phyloP scores from a whole-genome alignment of 371 early-diverging fungal species.

The Rhizopus arrhizus region DNA sequence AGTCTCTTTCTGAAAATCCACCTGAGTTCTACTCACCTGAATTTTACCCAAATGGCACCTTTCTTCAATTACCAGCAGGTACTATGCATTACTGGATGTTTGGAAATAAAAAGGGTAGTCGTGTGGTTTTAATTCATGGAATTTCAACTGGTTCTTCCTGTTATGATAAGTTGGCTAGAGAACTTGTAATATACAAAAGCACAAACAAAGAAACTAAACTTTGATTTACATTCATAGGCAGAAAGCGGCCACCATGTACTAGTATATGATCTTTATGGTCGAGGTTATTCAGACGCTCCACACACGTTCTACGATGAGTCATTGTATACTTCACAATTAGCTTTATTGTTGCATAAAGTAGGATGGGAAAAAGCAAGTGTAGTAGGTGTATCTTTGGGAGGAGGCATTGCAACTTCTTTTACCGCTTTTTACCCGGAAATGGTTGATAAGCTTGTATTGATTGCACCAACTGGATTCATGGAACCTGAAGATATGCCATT shows the following conservation, averaged over 20 bases:
- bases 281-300: slow-evolving; percentile 59
- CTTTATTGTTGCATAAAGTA: slow-evolving; percentile 52
- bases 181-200: slow-evolving; percentile 26
- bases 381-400: slow-evolving; percentile 58
- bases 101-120: slow-evolving; percentile 52
- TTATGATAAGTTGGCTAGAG: slow-evolving; percentile 35
- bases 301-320: slow-evolving; percentile 43
- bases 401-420: slow-evolving; percentile 54
- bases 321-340: slow-evolving; percentile 53
- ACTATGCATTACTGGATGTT: slow-evolving; percentile 58
- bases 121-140: slow-evolving; percentile 62
- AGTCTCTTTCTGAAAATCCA: slow-evolving; percentile 37
- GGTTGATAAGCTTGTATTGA: slow-evolving; percentile 50
- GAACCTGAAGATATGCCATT: slow-evolving; percentile 32
- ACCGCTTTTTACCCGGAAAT: slow-evolving; percentile 53
- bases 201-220: background rate
- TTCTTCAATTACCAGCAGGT: slow-evolving; percentile 46
- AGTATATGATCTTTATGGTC: slow-evolving; percentile 58
- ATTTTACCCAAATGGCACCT: slow-evolving; percentile 44
- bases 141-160: slow-evolving; percentile 42
- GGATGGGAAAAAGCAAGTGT: slow-evolving; percentile 54
- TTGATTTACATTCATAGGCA: slow-evolving; percentile 28
- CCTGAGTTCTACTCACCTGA: slow-evolving; percentile 32
- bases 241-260: slow-evolving; percentile 52
- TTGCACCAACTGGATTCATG: slow-evolving; percentile 62